Evolutionary conservation across 2,329 filamentous ascomycete genomes (phyloP), one percentile per base, ranked within the genome.

Genomic region (Fusarium keratoplasticum): DNA sequence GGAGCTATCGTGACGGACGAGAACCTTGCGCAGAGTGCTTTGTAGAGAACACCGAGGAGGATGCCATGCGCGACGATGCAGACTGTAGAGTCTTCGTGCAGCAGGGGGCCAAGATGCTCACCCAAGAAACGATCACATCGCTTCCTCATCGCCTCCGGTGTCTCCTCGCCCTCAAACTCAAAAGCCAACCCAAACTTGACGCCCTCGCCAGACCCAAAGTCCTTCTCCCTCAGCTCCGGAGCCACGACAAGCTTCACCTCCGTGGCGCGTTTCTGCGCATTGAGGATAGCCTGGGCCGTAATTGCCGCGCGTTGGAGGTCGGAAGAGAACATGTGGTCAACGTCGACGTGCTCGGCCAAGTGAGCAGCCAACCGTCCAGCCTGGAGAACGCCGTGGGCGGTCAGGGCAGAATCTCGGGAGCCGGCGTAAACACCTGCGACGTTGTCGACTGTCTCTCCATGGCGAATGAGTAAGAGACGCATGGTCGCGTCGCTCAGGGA

Each of bases 401-500:
- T 97, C 76, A 98, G 86, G 44, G 90, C 85, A 2, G 95, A 96
- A 83, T 98, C 94, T 81, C 91, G 93, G 61, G 91, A 89, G 69
- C 95, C 95, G 76, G 95, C 95, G 61, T 93, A 95, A 69, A 94
- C 83, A 64, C 91, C 89, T 44, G 92, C 93, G 67, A 96, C 92
- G 82, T 98, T 98, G 84, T 98, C 94, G 74, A 97, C 93, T 18
- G 94, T 96, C 85, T 98, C 95, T 79, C 92, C 95, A 86, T 98
- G 95, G 66, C 95, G 92, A 78, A 97, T 90, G 77, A 98, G 88
- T 78, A 95, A 91, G 64, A 98, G 74, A 69, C 79, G 82, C 82
- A 84, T 84, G 82, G 62, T 74, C 29, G 54, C 69, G 70, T 76
- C 50, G 64, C 72, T 77, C 59, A 76, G 33, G 61, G 55, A 60